phyloP scores from a whole-genome alignment of 169 alveolate species.

The Plasmodium yoelii region DNA sequence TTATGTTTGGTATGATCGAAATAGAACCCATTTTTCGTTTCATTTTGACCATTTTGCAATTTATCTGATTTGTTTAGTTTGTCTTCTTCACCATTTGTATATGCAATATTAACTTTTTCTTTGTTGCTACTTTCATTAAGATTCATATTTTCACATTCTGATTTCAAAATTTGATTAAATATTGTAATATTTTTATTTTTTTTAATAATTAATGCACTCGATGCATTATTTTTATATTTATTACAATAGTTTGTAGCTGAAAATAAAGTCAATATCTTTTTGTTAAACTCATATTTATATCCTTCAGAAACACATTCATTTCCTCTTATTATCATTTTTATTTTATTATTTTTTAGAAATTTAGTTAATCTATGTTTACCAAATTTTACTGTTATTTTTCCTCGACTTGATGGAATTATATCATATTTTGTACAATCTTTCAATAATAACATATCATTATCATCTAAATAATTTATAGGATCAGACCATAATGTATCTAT shows the following conservation, averaged over 20 bases:
- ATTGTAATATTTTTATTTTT: slow-evolving; percentile 24
- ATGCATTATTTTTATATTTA: slow-evolving; percentile 88
- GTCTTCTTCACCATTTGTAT: no score
- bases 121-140: neutral
- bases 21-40: no score
- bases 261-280: slow-evolving; percentile 92
- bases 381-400: slow-evolving; percentile 94
- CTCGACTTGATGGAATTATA: slow-evolving; percentile 93
- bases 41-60: no score
- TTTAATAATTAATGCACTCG: slow-evolving; percentile 43
- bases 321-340: slow-evolving; percentile 91
- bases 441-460: slow-evolving; percentile 85
- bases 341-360: slow-evolving; percentile 88
- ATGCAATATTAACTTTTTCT: neutral
- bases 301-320: slow-evolving; percentile 97
- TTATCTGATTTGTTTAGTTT: no score
- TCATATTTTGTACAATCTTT: slow-evolving; percentile 84
- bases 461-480: slow-evolving; percentile 93
- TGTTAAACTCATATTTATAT: slow-evolving; percentile 93
- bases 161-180: slow-evolving; percentile 59
- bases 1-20: no score
- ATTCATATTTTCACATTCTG: neutral
- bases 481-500: slow-evolving; percentile 86
- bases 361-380: slow-evolving; percentile 93
- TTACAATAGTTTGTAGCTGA: slow-evolving; percentile 95